Percentiles rank a stretch among this genome's conserved stretches.
Conservation (phyloP, 179 eudicot species). For the Patellifolia procumbens region DNA sequence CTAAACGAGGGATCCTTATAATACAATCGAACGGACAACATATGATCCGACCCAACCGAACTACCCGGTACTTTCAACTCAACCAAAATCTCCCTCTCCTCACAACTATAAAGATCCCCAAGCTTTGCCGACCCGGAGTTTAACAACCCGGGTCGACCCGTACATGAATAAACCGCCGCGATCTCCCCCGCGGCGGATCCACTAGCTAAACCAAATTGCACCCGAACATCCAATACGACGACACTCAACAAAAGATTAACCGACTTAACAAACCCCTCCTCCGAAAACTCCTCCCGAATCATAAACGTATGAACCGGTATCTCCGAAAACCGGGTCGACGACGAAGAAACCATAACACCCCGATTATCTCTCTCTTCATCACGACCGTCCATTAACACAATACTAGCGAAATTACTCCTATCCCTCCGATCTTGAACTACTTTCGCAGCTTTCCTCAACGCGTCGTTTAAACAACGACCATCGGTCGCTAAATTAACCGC, state of each 20-base stretch:
- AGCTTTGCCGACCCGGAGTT: conserved; percentile 44
- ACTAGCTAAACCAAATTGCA: conserved; percentile 49
- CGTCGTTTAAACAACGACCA: conserved; percentile 65
- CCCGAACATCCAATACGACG: conserved; percentile 68
- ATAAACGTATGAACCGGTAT: conserved; percentile 65
- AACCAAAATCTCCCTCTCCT: conserved; percentile 67
- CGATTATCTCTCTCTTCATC: conserved; percentile 38
- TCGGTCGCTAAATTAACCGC: conserved; percentile 47
- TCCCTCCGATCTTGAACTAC: conserved; percentile 86
- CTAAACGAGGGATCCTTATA: conserved; percentile 67
- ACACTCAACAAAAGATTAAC: conserved; percentile 64
- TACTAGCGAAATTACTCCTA: conserved; percentile 64
- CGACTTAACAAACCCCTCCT: conserved; percentile 61
- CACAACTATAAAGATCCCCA: conserved; percentile 78
- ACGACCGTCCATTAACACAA: conserved; percentile 66
- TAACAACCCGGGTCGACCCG: conserved; percentile 55
- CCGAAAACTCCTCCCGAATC: conserved; percentile 41
- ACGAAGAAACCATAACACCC: conserved; percentile 13
- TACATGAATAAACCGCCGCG: conserved; percentile 63
- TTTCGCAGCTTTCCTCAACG: conserved; percentile 65
- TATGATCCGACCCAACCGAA: conserved; percentile 50
- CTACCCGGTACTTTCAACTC: conserved; percentile 64
- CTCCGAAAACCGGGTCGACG: conserved; percentile 73
- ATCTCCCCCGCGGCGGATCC: conserved; percentile 79
- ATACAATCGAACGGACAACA: conserved; percentile 54